Evolutionary conservation across 1,284 basidiomycete species (phyloP), one percentile per base, ranked within the genome.

Genomic region (Cryptococcus jaspeensis): DNA sequence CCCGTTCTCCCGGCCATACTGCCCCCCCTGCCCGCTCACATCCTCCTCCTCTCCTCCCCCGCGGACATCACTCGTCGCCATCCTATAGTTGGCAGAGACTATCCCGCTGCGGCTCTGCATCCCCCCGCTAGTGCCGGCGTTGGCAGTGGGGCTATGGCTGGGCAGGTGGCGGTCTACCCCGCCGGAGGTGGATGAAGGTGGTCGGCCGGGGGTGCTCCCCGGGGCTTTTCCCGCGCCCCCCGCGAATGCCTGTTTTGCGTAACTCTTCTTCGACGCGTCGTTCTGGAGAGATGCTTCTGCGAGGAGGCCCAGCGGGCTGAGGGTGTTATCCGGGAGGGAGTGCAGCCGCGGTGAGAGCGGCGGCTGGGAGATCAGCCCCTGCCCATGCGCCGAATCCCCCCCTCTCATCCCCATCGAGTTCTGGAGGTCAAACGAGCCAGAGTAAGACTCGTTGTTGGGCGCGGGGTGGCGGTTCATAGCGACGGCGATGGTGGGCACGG

Each of bases 201-300:
- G 48, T 8, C 48, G 32, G 6, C 36, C 16, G 9, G 39, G n/a
- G 15, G 35, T 20, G 18, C 22, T 39, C 2, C 48, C 48, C 15
- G 20, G 9, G 6, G 35, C n/a, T 7, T 5, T 22, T 12, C 32
- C 12, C 20, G 20, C 44, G 18, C 9, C 9, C 4, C 9, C 5
- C 9, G 28, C 28, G 28, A 32, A 32, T 5, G 28, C 28, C 28
- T 32, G 28, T 9, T 37, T 37, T 20, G 25, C 35, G 25, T 28
- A 12, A 6, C 28, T 47, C 6, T 32, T 45, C 46, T 60, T 42
- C 43, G 39, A 36, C 15, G 43, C 20, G 48, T 46, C 23, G 43
- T 94, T 95, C 7, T 91, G 90, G 18, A 96, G 78, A 69, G 89
- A 92, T 0, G 92, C 90, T 75, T 96, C 92, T 0, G 91, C 93